Evolutionary conservation across 2,329 filamentous ascomycete genomes (phyloP).

Genomic region (Cryphonectria parasitica): DNA sequence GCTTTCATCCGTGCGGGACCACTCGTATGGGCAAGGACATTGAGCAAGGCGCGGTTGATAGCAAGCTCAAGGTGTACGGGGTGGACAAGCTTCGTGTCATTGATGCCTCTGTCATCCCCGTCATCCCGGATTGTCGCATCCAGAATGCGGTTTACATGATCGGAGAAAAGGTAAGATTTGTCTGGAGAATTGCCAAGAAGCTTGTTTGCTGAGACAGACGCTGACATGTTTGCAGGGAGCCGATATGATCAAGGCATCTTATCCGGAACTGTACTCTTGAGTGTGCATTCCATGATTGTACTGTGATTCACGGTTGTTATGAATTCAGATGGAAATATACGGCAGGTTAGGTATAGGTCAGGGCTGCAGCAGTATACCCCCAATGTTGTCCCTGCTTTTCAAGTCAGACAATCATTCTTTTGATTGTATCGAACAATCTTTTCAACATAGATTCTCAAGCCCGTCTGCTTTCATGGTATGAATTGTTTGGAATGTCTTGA

Average conservation of each 20-base stretch:
- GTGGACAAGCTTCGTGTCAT: conserved; percentile 57
- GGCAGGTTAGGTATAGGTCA: background rate
- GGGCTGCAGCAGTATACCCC: no score
- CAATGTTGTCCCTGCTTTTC: no score
- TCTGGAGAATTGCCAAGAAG: background rate
- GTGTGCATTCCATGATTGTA: background rate
- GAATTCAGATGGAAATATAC: background rate
- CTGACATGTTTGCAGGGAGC: conserved; percentile 36
- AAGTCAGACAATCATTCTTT: no score
- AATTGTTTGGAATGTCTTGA: no score
- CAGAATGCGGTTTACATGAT: conserved; percentile 66
- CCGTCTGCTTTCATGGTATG: no score
- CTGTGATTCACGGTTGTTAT: no score
- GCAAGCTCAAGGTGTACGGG: conserved; percentile 55
- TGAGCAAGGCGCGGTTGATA: conserved; percentile 56
- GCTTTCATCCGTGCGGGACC: conserved; percentile 62
- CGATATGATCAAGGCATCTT: conserved; percentile 50
- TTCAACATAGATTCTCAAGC: background rate
- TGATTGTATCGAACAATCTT: background rate
- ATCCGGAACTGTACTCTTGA: conserved; percentile 39
- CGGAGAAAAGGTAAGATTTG: conserved; percentile 35
- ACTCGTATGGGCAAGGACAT: conserved; percentile 55
- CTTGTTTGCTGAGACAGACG: background rate
- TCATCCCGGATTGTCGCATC: conserved; percentile 60
- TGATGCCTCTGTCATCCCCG: conserved; percentile 60